Percentiles rank a stretch among this genome's conserved stretches.
phyloP scores from a whole-genome alignment of 139 green algal species.

The Ettlia oleoabundans region DNA sequence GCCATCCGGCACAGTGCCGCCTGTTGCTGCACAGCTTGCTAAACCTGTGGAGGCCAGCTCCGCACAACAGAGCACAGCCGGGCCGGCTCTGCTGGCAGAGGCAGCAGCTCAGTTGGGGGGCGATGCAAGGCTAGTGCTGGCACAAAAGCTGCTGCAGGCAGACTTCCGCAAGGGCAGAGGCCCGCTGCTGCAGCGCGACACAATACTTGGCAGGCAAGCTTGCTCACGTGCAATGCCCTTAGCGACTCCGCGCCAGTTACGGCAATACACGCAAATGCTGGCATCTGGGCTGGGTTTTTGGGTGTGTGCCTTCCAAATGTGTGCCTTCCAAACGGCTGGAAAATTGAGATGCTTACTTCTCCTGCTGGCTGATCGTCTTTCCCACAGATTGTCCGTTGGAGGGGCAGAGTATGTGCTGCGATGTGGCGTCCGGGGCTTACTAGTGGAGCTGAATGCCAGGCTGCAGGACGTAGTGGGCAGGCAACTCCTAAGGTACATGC shows the following conservation, averaged over 20 bases:
- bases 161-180: constrained; percentile 19
- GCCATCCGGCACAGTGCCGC: background rate
- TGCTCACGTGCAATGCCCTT: background rate
- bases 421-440: constrained; percentile 3
- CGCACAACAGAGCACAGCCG: background rate
- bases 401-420: constrained; percentile 1
- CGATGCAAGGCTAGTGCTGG: background rate
- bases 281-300: no score
- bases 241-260: no score
- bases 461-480: background rate
- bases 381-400: background rate
- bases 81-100: background rate
- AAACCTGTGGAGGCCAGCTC: background rate
- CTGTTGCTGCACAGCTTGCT: background rate
- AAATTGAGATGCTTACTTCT: background rate
- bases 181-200: constrained; percentile 15
- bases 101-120: background rate
- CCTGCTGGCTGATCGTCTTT: background rate
- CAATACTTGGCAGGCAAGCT: constrained; percentile 16
- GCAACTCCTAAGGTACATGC: constrained; percentile 3
- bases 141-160: constrained; percentile 12
- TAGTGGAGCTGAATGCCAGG: constrained; percentile 3
- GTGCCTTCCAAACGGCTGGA: background rate
- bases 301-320: no score
- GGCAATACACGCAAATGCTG: background rate